Evolutionary conservation across 192 early-diverging fungal species (phyloP).

Genomic region (Podila clonocystis): DNA sequence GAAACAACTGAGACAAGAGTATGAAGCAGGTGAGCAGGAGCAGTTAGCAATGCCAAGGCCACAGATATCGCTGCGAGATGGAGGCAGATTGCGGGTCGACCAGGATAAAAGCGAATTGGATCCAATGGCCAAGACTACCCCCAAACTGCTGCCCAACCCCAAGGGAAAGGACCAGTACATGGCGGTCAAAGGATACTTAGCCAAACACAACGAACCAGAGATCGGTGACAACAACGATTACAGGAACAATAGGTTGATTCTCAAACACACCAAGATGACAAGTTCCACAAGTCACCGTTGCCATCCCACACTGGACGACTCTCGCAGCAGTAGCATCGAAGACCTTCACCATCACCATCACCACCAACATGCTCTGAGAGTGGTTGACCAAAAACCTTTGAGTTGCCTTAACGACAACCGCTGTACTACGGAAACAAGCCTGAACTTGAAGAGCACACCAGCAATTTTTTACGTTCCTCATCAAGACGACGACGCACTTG

Average conservation of each 20-base stretch:
- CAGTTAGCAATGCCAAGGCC: not conserved
- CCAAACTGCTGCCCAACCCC: not conserved
- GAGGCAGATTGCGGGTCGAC: no score
- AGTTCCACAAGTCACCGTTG: not conserved
- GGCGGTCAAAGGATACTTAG: not conserved
- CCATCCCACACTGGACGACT: not conserved
- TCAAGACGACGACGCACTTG: conserved; percentile 43
- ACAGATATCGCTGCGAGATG: not conserved
- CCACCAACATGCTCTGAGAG: not conserved
- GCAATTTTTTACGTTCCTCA: conserved; percentile 45
- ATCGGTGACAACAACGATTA: not conserved
- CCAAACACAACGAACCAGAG: not conserved
- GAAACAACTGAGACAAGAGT: not conserved
- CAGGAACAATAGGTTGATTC: not conserved
- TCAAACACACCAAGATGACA: not conserved
- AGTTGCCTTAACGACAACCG: not conserved
- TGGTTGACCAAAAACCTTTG: not conserved
- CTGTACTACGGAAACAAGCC: not conserved
- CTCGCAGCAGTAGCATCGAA: not conserved
- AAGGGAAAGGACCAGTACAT: not conserved
- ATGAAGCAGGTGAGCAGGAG: conserved; percentile 1
- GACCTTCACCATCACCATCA: not conserved
- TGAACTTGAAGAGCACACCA: conserved; percentile 15
- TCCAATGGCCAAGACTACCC: no score
- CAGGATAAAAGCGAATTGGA: no score